Conservation (phyloP, 345 rosid species). For the Toxicodendron radicans region DNA sequence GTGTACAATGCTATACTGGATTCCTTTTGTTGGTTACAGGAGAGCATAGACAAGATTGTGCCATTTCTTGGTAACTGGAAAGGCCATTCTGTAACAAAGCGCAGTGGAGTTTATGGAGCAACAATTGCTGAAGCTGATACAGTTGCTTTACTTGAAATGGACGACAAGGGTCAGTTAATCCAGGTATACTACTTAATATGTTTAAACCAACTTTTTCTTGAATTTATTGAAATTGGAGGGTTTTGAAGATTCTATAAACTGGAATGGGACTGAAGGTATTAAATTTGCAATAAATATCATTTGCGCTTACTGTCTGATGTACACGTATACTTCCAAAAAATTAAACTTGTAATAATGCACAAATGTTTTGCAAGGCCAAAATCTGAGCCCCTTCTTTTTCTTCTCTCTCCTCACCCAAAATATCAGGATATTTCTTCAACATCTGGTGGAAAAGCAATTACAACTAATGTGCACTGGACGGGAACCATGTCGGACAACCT, state of each 20-base stretch:
- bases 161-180: conserved; percentile 57
- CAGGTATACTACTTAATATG: conserved; percentile 52
- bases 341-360: not conserved
- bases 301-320: not conserved
- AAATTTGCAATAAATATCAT: not conserved
- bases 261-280: not conserved
- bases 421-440: conserved; percentile 59
- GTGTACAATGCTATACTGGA: not conserved
- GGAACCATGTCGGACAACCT: conserved; percentile 55
- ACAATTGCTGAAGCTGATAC: conserved; percentile 75
- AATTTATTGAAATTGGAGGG: not conserved
- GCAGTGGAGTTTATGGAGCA: conserved; percentile 92
- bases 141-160: conserved; percentile 55
- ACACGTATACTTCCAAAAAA: not conserved
- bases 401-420: not conserved
- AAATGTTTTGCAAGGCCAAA: not conserved
- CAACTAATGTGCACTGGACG: conserved; percentile 62
- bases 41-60: conserved; percentile 38
- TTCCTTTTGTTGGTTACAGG: conserved; percentile 41
- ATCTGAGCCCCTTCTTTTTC: conserved; percentile 9
- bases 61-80: conserved; percentile 91
- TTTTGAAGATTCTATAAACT: not conserved
- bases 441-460: conserved; percentile 30
- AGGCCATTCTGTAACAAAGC: conserved; percentile 78
- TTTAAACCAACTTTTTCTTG: not conserved